These are phyloP conservation scores for Chytriomyces sp. DNA, from an alignment of 192 early-diverging fungal species.

Conservation along the genomic window DNA sequence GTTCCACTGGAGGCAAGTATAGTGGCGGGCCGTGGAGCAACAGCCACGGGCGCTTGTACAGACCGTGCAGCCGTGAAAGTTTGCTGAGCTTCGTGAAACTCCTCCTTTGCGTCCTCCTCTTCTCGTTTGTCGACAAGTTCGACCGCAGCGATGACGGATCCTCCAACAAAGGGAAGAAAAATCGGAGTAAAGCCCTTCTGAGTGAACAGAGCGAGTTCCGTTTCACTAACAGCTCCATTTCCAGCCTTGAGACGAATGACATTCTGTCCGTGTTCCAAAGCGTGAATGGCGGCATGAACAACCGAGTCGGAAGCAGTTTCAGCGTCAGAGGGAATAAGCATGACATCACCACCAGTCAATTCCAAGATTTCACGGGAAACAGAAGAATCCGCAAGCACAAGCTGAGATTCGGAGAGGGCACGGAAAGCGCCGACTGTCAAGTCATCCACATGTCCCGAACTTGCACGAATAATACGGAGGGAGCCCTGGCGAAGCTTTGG, in stretches of 20 bases:
- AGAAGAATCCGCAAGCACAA: constrained; percentile 29
- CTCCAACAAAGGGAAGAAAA: constrained; percentile 26
- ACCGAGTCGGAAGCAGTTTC: not conserved
- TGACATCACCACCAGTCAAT: constrained; percentile 16
- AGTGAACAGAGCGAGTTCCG: constrained; percentile 49
- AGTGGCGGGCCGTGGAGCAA: not conserved
- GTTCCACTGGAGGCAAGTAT: not conserved
- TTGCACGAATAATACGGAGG: constrained; percentile 23
- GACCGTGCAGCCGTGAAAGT: not conserved
- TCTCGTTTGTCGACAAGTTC: not conserved
- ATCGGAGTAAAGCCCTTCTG: constrained; percentile 69
- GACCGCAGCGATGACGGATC: not conserved
- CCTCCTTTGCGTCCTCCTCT: not conserved
- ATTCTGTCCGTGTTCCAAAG: constrained; percentile 27
- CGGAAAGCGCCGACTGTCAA: constrained; percentile 31
- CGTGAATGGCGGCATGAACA: constrained; percentile 16
- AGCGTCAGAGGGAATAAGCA: constrained; percentile 11
- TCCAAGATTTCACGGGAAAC: constrained; percentile 29
- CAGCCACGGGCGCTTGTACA: not conserved
- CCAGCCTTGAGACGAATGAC: constrained; percentile 28
- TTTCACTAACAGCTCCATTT: not conserved
- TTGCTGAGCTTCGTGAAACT: not conserved
- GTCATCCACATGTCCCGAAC: constrained; percentile 20
- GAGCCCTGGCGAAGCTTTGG: constrained; percentile 11
- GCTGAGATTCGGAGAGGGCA: constrained; percentile 25